Base-by-base conservation (phyloP, 1,284 basidiomycete genomes). In the Quambalaria eucalypti region DNA sequence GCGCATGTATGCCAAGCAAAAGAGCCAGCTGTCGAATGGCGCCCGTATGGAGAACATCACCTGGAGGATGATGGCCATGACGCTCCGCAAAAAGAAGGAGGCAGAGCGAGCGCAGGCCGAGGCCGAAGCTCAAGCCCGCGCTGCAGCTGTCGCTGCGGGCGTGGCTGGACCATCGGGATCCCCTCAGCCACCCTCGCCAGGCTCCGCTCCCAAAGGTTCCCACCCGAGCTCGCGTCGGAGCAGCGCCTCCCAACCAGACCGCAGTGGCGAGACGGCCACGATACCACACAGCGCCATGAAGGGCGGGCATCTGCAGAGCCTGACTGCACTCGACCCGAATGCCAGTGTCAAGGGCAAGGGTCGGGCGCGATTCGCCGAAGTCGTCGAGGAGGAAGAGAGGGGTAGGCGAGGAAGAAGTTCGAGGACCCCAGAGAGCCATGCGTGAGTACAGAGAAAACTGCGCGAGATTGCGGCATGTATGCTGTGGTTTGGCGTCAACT, bases 41-140 rank as follows among this genome's bases (percentile, higher is more conserved):
- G 88, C 91, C 74, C 80, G 91, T 63, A 92, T 97, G 90, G 93
- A 97, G 79, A 96, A 95, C 73, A 76, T 96, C 51, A 95, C 91
- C 0, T 96, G 93, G 93, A 80, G 95, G 60, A 89, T 97, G 88
- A 96, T 96, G 92, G 87, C 91, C 42, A 80, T 98, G 71, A 87
- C 87, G 8, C 78, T 96, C 60, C 86, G 87, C 79, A 91, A 88
- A 80, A 86, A 87, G 79, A 86, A 69, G 36, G 66, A 68, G 29
- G 64, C 66, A 31, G 70, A 73, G 48, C 54, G 62, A 8, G 64
- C 65, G 19, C 66, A 70, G 28, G 52, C 62, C 21, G 63, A 47
- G 2, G 54, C 49, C 26, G 40, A 26, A 25, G 52, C 47, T 0
- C 47, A 21, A 46, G 42, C 42, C 21, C 36, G 21, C 5, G 25